A percentile compares a stretch with the other conserved stretches of the same genome.
phyloP scores from a whole-genome alignment of 306 rosid species.

The Clitoria ternatea region DNA sequence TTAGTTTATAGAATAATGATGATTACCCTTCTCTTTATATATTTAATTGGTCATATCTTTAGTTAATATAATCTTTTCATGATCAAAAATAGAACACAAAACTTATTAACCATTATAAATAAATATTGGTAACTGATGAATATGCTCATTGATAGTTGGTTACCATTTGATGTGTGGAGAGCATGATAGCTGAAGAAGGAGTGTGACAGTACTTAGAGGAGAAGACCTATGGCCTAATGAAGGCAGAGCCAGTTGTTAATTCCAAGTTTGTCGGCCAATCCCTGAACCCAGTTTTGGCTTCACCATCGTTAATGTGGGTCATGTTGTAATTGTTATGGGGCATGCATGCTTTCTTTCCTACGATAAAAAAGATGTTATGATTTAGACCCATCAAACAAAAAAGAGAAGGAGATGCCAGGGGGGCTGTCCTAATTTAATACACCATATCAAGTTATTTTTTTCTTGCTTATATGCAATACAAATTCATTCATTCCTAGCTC shows the following conservation, averaged over 20 bases:
- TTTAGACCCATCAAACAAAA: not conserved
- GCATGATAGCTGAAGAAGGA: conserved; percentile 16
- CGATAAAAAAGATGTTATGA: not conserved
- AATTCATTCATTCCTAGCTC: not conserved
- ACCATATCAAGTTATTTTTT: too few species aligned
- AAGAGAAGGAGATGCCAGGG: not conserved
- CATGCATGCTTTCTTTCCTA: not conserved
- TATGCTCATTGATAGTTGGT: conserved; percentile 30
- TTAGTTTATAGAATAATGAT: too few species aligned
- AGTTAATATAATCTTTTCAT: too few species aligned
- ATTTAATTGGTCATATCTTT: too few species aligned
- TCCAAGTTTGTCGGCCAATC: conserved; percentile 43
- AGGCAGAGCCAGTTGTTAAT: conserved; percentile 30
- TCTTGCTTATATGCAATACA: too few species aligned
- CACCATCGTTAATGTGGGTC: conserved; percentile 28
- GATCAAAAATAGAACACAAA: too few species aligned
- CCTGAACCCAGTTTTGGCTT: conserved; percentile 33
- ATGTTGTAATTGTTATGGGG: conserved; percentile 13
- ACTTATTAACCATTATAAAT: too few species aligned
- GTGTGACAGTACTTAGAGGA: conserved; percentile 18
- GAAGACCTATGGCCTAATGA: conserved; percentile 29
- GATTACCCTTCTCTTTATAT: too few species aligned
- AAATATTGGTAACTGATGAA: too few species aligned
- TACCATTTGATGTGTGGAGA: conserved; percentile 38
- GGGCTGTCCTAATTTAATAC: not conserved